These are phyloP conservation scores for Cyberlindnera xishuangbannaensis DNA, from an alignment of 805 yeast genomes.

Conservation along the genomic window DNA sequence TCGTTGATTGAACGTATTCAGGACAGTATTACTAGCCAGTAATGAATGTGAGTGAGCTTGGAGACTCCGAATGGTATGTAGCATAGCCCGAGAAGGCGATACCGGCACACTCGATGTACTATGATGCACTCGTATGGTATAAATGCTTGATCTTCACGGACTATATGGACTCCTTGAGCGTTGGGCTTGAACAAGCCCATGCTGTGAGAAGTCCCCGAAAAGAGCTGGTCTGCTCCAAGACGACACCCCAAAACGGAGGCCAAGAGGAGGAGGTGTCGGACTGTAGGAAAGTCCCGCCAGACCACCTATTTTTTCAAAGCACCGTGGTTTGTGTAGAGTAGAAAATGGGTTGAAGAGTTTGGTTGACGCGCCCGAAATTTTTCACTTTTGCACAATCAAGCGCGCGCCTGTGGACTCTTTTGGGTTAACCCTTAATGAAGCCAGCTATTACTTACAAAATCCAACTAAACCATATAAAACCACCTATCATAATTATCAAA, in stretches of 20 bases:
- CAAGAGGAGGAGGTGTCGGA: conserved; percentile 15
- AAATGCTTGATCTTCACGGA: background rate
- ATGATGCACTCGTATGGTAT: conserved; percentile 24
- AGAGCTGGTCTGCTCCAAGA: conserved; percentile 12
- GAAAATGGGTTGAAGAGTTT: no score
- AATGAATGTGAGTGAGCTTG: conserved; percentile 23
- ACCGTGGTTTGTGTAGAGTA: no score
- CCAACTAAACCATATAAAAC: no score
- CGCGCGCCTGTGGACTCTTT: no score
- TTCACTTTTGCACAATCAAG: no score
- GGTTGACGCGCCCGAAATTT: no score
- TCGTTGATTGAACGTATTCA: background rate
- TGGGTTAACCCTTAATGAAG: no score
- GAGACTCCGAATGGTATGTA: conserved; percentile 25
- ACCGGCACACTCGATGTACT: conserved; percentile 22
- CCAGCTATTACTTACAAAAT: no score
- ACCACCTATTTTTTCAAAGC: background rate
- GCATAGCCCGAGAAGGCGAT: background rate
- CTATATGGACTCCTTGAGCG: background rate
- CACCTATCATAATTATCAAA: no score
- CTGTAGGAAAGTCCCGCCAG: conserved; percentile 8
- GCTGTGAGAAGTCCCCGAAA: background rate
- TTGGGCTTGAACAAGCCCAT: background rate
- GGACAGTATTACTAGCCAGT: no score
- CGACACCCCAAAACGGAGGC: conserved; percentile 21